Evolutionary conservation across 441 rosid species (phyloP).

Genomic region (Populus hybrid): DNA sequence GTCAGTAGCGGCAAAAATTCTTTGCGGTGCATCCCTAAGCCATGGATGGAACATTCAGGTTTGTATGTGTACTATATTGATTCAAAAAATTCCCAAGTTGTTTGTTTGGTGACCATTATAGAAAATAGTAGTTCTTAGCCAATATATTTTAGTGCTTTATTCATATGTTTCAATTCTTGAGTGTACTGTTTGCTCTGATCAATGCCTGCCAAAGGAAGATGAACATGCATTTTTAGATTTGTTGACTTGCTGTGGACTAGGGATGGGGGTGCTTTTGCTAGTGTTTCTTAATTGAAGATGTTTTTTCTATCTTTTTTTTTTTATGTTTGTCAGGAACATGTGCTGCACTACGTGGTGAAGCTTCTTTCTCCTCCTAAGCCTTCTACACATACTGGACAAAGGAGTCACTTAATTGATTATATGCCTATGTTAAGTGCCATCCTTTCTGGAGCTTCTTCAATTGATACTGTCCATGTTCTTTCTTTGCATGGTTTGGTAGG

Average conservation of each 20-base stretch:
- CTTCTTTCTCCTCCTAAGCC: constrained; percentile 62
- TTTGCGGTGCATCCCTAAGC: constrained; percentile 64
- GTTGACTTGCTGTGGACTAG: neutral
- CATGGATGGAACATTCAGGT: constrained; percentile 81
- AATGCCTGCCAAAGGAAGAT: neutral
- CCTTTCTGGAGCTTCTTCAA: constrained; percentile 47
- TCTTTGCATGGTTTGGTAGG: constrained; percentile 72
- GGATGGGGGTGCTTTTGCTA: neutral
- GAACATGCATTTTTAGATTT: neutral
- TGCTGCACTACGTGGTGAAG: constrained; percentile 57
- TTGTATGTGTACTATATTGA: constrained; percentile 5
- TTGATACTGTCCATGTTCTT: constrained; percentile 59
- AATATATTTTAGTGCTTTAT: neutral
- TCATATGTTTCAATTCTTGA: neutral
- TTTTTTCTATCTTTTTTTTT: neutral
- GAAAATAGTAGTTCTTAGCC: neutral
- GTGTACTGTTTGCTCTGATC: neutral
- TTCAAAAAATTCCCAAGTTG: constrained; percentile 6
- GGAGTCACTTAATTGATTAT: constrained; percentile 45
- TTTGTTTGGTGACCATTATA: neutral
- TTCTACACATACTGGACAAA: constrained; percentile 31
- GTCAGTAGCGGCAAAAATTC: constrained; percentile 60
- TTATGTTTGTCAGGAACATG: constrained; percentile 53
- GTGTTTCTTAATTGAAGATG: constrained; percentile 1
- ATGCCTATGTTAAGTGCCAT: constrained; percentile 53